Evolutionary conservation across 805 yeast genomes (phyloP).

Genomic region (Starmerella stigmatis): DNA sequence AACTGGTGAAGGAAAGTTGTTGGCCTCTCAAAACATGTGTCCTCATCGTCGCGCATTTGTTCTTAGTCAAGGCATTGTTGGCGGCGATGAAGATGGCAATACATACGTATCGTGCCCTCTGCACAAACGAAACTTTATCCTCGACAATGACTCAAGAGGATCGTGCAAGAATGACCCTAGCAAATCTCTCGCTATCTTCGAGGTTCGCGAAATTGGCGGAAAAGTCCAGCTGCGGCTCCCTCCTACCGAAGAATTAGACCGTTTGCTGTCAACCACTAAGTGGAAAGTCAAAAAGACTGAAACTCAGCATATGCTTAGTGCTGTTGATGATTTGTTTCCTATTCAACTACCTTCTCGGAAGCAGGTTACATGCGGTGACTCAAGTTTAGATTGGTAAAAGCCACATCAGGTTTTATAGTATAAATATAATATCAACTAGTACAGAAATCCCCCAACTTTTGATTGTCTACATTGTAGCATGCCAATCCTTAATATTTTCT

Average conservation of each 20-base stretch:
- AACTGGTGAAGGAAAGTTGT: slow-evolving; percentile 25
- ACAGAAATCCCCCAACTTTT: too few species aligned
- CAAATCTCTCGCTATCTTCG: slow-evolving; percentile 31
- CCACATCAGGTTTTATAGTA: too few species aligned
- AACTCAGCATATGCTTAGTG: background rate
- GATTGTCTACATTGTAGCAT: too few species aligned
- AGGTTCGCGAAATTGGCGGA: slow-evolving; percentile 30
- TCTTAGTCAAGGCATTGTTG: slow-evolving; percentile 31
- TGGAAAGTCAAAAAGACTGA: slow-evolving; percentile 29
- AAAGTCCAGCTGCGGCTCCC: slow-evolving; percentile 29
- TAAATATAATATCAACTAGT: too few species aligned
- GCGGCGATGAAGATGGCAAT: slow-evolving; percentile 29
- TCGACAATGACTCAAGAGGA: slow-evolving; percentile 27
- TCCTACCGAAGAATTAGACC: slow-evolving; percentile 30
- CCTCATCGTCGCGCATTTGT: slow-evolving; percentile 34
- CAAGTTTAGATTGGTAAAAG: background rate
- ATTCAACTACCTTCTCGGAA: slow-evolving; percentile 5
- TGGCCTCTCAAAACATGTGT: slow-evolving; percentile 34
- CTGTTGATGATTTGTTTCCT: slow-evolving; percentile 6
- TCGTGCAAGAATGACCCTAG: slow-evolving; percentile 31
- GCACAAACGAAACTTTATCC: slow-evolving; percentile 30
- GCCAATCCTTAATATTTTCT: too few species aligned
- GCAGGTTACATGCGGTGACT: background rate
- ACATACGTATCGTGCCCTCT: slow-evolving; percentile 33
- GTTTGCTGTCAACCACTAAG: slow-evolving; percentile 28